Evolutionary conservation across 2,329 filamentous ascomycete genomes (phyloP), one percentile per base, ranked within the genome.

Genomic region (Tolypocladium ovalisporum): DNA sequence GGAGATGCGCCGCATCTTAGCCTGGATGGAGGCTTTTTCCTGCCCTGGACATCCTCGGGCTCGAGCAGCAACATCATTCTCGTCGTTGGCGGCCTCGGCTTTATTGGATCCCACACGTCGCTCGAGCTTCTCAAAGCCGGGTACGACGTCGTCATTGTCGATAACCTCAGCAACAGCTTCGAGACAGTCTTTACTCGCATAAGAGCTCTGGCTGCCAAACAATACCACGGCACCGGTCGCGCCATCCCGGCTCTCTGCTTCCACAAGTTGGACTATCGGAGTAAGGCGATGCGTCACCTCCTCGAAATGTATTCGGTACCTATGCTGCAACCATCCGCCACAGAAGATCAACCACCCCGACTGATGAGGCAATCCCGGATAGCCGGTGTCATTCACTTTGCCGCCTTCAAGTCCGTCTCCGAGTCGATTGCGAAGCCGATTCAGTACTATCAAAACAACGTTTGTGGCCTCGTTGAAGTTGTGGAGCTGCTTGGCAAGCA

Each of bases 401-500:
- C 85, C 17, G 85, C 85, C 1, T 81, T 82, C 73, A 87, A 87
- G 67, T 82, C 84, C 2, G 83, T 87, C 0, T 78, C 79, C 32
- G 84, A 88, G 63, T 86, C 82, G 49, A 86, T 87, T 32, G 24
- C 71, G 32, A 72, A 76, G 58, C 84, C 84, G 0, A 69, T 87
- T 57, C 79, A 79, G 58, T 88, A 88, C 69, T 88, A 87, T 69
- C 76, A 77, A 59, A 88, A 87, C 73, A 88, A 88, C 59, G 82
- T 87, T 36, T 80, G 79, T 62, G 85, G 84, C 0, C 71, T 87
- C 6, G 75, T 87, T 53, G 76, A 84, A 58, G 79, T 88, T 58
- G 75, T 85, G 35, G 70, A 75, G 22, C 73, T 79, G 5, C 75
- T 87, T 52, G 77, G 79, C 55, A 76, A 82, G 59, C 82, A 81